Base-by-base conservation (phyloP, 805 yeast genomes). In the Komagataella kurtzmanii region DNA sequence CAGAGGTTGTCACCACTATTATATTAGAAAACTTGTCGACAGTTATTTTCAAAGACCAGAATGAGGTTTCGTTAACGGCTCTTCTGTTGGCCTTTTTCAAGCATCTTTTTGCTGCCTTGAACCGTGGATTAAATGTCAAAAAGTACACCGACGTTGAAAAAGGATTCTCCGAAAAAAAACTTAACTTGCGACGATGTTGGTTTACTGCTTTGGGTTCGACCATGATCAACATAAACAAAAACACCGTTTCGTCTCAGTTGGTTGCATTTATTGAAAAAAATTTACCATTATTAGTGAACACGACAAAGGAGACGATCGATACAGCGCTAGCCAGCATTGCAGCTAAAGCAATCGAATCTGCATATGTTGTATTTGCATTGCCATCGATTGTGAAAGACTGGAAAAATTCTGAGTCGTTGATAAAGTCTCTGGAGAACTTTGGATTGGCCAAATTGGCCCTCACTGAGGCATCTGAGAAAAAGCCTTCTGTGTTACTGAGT, bases 181-280 rank as follows among this genome's bases (percentile, higher is more conserved):
- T 74, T 10, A 76, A 76, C 36, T 64, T 86, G 21, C 76, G 84
- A 57, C 79, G 78, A 59, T 66, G 79, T 18, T 91, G 97, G 97
- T 73, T 75, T 52, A 60, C 72, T 44, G 65, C 77, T 43, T 59
- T 84, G 14, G 82, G 79, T 3, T 56, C 61, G 1, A 56, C 61
- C 5, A 50, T 73, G 2, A 50, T 59, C 3, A 44, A 51, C 1
- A 19, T 53, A 6, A 50, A 53, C 24, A 10, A 48, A 3, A 55
- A 52, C 43, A 47, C 21, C 12, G 44, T 49, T 43, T 46, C 52
- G 46, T 3, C 54, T 47, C 14, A 52, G 17, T 12, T 52, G 17
- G 44, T 53, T 6, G 50, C 49, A 8, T 61, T 66, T 44, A 45
- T 59, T 10, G 45, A 52, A 3, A 59, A 54, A 1, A 12, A 64